Evolutionary conservation across 2,329 filamentous ascomycete genomes (phyloP), one percentile per base, ranked within the genome.

Genomic region (Lachnellula hyalina): DNA sequence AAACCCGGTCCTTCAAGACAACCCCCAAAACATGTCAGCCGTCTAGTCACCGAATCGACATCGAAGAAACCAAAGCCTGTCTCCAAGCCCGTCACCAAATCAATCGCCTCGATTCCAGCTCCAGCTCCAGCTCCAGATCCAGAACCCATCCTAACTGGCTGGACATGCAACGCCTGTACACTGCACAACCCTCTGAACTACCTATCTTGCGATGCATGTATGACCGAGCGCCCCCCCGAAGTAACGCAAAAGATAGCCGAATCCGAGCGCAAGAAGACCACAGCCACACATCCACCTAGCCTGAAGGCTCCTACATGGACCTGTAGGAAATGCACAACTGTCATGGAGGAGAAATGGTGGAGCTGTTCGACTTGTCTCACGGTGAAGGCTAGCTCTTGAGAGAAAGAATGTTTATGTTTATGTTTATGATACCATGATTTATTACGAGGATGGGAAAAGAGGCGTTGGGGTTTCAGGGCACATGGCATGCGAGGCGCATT

Each of bases 171-270:
- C 19, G 66, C 75, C 12, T 86, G 83, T 63, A 86, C 83, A 0
- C 69, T 85, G 21, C 73, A 77, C 53, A 86, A 86, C 61, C 76
- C 77, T 1, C 55, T 67, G 8, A 69, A 61, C n/a, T 80, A 72
- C 58, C 69, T 80, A 25, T 76, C 71, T 61, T 86, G 83, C 63
- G 81, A 82, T 58, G 82, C 78, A 5, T 86, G 83, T 61, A 76
- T 75, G 9, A 68, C 67, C 9, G 73, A 79, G 63, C 71, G 75
- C 51, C 65, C 68, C 11, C 66, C 64, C 21, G 63, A 68, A n/a
- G 62, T 65, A 19, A 69, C 63, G 1, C 55, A 55, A 8, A 57
- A 65, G 35, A 57, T 68, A 45, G 57, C 54, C 9, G 59, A 50
- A 32, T 50, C 50, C 15, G 51, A 58, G 17, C 17, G 47, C 8